A percentile compares a stretch with the other conserved stretches of the same genome.
Conservation (phyloP, 495 filamentous ascomycete genomes). For the Apodospora peruviana region DNA sequence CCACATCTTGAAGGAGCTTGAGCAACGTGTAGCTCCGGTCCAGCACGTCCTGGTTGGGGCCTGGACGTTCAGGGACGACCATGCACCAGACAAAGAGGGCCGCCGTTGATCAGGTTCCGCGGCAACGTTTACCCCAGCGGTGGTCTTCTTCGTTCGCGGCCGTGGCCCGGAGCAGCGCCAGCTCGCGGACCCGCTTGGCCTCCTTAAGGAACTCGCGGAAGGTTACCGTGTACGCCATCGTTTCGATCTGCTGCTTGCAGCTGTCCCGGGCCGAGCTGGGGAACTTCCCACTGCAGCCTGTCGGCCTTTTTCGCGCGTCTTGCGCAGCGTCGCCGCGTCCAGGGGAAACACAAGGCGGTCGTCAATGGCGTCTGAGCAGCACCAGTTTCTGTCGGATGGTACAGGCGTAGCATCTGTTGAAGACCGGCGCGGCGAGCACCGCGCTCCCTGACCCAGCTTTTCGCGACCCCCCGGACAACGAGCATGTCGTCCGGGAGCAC, state of each 20-base stretch:
- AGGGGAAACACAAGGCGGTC: slow-evolving; percentile 23
- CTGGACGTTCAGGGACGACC: not conserved
- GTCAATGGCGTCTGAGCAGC: slow-evolving; percentile 20
- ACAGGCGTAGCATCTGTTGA: slow-evolving; percentile 29
- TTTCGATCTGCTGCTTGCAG: slow-evolving; percentile 12
- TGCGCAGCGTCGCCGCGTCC: slow-evolving; percentile 3
- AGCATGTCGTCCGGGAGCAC: slow-evolving; percentile 9
- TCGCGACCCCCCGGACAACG: not conserved
- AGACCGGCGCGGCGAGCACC: slow-evolving; percentile 37
- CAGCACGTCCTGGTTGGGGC: slow-evolving; percentile 10
- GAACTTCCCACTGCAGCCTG: slow-evolving; percentile 12
- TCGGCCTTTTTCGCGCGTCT: not conserved
- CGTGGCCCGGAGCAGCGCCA: slow-evolving; percentile 7
- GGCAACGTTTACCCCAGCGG: slow-evolving; percentile 8
- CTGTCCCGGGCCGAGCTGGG: not conserved
- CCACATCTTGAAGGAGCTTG: slow-evolving; percentile 4
- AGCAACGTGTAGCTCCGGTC: slow-evolving; percentile 1
- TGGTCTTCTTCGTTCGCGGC: not conserved
- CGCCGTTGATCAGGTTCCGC: slow-evolving; percentile 11
- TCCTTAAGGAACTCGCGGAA: slow-evolving; percentile 2
- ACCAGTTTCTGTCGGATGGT: slow-evolving; percentile 14
- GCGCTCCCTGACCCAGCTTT: slow-evolving; percentile 19
- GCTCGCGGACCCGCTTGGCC: not conserved
- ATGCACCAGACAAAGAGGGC: slow-evolving; percentile 12
- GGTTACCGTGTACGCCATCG: slow-evolving; percentile 10